These are phyloP conservation scores for Coniella lustricola DNA, from an alignment of 2,329 filamentous ascomycete species.

Conservation along the genomic window DNA sequence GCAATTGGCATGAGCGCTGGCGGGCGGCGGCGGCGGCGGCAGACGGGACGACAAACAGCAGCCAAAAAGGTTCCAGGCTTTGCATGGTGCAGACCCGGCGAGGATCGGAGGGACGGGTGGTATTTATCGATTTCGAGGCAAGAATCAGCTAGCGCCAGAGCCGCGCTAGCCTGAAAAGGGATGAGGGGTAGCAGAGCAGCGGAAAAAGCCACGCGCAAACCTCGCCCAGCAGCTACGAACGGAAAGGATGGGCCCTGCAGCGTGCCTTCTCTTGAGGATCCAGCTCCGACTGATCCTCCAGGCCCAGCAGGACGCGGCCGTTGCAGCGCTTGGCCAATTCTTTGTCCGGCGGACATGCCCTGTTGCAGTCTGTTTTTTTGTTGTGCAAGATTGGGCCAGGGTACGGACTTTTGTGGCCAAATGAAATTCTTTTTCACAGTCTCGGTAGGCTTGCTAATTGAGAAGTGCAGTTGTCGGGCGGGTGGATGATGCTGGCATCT, in stretches of 20 bases:
- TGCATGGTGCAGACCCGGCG: slow-evolving; percentile 26
- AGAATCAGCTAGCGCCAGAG: slow-evolving; percentile 15
- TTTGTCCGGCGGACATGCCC: no score
- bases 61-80: slow-evolving; percentile 23
- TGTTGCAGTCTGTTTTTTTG: no score
- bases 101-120: slow-evolving; percentile 23
- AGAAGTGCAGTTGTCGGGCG: no score
- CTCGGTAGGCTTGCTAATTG: no score
- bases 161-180: slow-evolving; percentile 2
- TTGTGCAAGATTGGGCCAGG: no score
- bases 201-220: not conserved
- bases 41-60: slow-evolving; percentile 5
- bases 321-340: no score
- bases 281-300: slow-evolving; percentile 1
- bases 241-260: slow-evolving; percentile 11
- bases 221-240: not conserved
- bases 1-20: not conserved
- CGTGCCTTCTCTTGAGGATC: not conserved
- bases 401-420: no score
- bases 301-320: not conserved
- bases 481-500: no score
- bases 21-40: not conserved
- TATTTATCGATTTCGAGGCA: slow-evolving; percentile 30
- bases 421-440: not conserved
- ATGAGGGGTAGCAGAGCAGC: slow-evolving; percentile 1